Conservation (phyloP, 179 eudicot genomes). For the Dionaea muscipula region DNA sequence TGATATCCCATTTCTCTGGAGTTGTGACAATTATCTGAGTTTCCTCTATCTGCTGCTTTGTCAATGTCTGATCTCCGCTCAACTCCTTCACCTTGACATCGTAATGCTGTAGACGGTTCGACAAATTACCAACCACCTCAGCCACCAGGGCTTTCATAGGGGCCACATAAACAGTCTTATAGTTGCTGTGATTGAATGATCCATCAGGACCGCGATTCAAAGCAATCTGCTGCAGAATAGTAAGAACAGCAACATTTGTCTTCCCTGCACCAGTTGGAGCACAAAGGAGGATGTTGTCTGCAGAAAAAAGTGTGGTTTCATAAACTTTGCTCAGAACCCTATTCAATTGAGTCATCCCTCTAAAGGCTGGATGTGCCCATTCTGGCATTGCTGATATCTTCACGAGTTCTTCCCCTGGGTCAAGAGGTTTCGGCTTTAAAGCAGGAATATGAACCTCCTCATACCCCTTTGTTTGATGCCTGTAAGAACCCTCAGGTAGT, state of each 20-base stretch:
- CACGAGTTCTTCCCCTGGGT: slow-evolving; percentile 52
- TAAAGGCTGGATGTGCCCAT: slow-evolving; percentile 95
- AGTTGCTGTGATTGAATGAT: slow-evolving; percentile 47
- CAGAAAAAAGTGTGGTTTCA: slow-evolving; percentile 64
- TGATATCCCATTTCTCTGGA: slow-evolving; percentile 98
- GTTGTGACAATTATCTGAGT: slow-evolving; percentile 96
- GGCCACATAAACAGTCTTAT: slow-evolving; percentile 96
- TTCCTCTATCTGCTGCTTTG: slow-evolving; percentile 86
- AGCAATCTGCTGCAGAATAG: slow-evolving; percentile 88
- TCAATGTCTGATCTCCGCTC: slow-evolving; percentile 89
- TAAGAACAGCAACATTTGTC: slow-evolving; percentile 95
- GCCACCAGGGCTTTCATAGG: slow-evolving; percentile 99
- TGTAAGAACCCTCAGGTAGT: slow-evolving; percentile 60
- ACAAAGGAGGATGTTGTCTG: slow-evolving; percentile 81
- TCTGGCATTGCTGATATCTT: slow-evolving; percentile 83
- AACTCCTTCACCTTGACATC: slow-evolving; percentile 80
- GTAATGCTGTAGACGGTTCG: slow-evolving; percentile 70
- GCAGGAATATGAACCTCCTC: slow-evolving; percentile 96
- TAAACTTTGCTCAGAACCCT: slow-evolving; percentile 95
- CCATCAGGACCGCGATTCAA: slow-evolving; percentile 64
- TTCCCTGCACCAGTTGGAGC: slow-evolving; percentile 99
- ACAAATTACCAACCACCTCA: slow-evolving; percentile 86
- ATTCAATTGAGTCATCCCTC: slow-evolving; percentile 84
- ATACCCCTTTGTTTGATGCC: slow-evolving; percentile 65
- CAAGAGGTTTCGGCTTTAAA: slow-evolving; percentile 59